Conservation (phyloP, 257 asterid genomes). For the Verbena officinalis region DNA sequence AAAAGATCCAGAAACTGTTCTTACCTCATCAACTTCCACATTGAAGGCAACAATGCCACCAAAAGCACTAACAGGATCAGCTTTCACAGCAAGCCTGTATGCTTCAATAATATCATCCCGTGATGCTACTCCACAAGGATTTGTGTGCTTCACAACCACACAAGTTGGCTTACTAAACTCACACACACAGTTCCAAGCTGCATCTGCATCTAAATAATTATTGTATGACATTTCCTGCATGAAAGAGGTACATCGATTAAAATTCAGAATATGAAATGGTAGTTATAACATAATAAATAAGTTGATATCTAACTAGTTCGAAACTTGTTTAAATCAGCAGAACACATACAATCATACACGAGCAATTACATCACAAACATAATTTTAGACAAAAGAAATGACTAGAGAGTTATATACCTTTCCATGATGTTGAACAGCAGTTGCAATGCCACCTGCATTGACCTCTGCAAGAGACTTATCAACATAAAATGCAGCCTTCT, state of each 20-base stretch:
- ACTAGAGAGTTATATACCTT: constrained; percentile 54
- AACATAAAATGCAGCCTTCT: constrained; percentile 90
- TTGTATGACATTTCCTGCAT: constrained; percentile 96
- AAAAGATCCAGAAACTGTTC: constrained; percentile 25
- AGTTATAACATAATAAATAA: background rate
- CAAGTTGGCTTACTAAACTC: constrained; percentile 92
- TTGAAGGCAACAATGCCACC: constrained; percentile 99
- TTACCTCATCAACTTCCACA: constrained; percentile 96
- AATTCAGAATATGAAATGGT: background rate
- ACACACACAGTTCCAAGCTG: constrained; percentile 98
- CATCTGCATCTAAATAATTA: constrained; percentile 93
- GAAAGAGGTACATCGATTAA: constrained; percentile 22
- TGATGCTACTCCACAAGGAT: constrained; percentile 99
- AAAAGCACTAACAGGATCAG: constrained; percentile 98
- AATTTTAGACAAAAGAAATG: background rate
- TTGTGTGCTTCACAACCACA: constrained; percentile 93
- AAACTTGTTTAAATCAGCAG: too few species aligned
- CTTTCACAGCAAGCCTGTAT: constrained; percentile 91
- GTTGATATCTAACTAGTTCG: too few species aligned
- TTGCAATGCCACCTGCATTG: constrained; percentile 93
- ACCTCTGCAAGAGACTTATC: constrained; percentile 95
- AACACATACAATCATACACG: background rate
- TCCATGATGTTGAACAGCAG: constrained; percentile 91
- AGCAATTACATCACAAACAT: background rate
- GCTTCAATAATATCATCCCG: constrained; percentile 83